Conservation (phyloP, 2,329 filamentous ascomycete species). For the Trichoderma harzianum region DNA sequence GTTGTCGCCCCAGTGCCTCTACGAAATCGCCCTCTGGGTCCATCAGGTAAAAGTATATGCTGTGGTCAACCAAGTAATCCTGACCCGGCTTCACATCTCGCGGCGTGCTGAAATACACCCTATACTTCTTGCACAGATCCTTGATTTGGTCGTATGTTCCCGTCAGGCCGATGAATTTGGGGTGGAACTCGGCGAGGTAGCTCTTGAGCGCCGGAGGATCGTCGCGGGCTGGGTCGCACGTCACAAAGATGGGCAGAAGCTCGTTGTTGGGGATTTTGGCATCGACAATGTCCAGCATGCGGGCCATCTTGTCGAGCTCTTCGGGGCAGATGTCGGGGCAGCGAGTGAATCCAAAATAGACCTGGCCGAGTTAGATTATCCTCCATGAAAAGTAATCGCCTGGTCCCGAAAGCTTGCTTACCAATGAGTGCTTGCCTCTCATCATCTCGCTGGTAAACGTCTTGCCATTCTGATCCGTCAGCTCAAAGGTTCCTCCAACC, state of each 20-base stretch:
- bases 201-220: conserved; percentile 77
- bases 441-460: conserved; percentile 75
- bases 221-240: conserved; percentile 91
- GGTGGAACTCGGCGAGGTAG: conserved; percentile 90
- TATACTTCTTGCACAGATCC: conserved; percentile 88
- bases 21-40: conserved; percentile 98
- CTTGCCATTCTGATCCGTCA: conserved; percentile 78
- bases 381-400: not conserved
- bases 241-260: conserved; percentile 83
- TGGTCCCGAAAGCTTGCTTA: conserved; percentile 39
- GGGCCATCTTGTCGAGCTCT: conserved; percentile 99
- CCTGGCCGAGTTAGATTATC: conserved; percentile 45
- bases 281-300: conserved; percentile 76
- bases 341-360: conserved; percentile 98
- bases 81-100: conserved; percentile 83
- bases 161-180: conserved; percentile 79
- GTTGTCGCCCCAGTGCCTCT: conserved; percentile 91
- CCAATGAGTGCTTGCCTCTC: conserved; percentile 80
- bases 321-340: conserved; percentile 99
- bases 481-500: conserved; percentile 81
- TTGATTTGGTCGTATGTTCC: conserved; percentile 94
- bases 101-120: conserved; percentile 96
- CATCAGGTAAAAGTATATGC: conserved; percentile 99
- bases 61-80: conserved; percentile 97
- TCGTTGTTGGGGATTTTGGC: conserved; percentile 45